Base-by-base conservation (phyloP, 306 rosid species). In the Gastrolobium villosum region DNA sequence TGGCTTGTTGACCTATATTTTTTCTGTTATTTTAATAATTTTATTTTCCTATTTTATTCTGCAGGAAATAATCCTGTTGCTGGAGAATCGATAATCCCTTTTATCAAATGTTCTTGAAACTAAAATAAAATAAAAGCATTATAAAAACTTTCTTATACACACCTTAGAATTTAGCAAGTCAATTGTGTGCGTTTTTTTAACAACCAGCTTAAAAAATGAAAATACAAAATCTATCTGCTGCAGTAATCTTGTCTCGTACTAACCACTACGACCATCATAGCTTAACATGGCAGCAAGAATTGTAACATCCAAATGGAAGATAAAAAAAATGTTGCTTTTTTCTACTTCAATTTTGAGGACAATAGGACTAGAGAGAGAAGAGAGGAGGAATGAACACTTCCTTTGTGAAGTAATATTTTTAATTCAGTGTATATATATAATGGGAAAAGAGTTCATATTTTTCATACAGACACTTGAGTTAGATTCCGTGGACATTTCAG, bases 401-500 rank as follows among this genome's bases (percentile, higher is more conserved):
- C 32, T 57, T 62, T 48, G 3, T 63, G 13, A 59, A 67, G n/a
- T 14, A 5, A 28, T 6, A 7, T 8, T 35, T 45, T 28, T 43
- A 63, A 75, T 79, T 30, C 48, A 39, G 49, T 36, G 15, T 26
- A 60, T 4, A 8, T 30, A 30, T 20, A 14, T 7, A 35, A 55
- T 40, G 55, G 37, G 32, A 64, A 1, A 36, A 49, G 20, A 61
- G 10, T 32, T 43, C 55, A 61, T 20, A 20, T 45, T 45, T 78
- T 31, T 50, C 2, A 5, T 15, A 34, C 61, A 59, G 5, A 50
- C 14, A 39, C 20, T 70, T 9, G 20, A 20, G 26, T 70, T 83
- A 63, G 52, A 31, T 72, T 53, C n/a, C 43, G 57, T 50, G 60
- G 46, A 44, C 74, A 65, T 63, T 82, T 63, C 45, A 44, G 82